Percentiles rank a stretch among this genome's conserved stretches.
Evolutionary conservation across 2,329 filamentous ascomycete genomes (phyloP).

Genomic region (Anisogramma anomala): DNA sequence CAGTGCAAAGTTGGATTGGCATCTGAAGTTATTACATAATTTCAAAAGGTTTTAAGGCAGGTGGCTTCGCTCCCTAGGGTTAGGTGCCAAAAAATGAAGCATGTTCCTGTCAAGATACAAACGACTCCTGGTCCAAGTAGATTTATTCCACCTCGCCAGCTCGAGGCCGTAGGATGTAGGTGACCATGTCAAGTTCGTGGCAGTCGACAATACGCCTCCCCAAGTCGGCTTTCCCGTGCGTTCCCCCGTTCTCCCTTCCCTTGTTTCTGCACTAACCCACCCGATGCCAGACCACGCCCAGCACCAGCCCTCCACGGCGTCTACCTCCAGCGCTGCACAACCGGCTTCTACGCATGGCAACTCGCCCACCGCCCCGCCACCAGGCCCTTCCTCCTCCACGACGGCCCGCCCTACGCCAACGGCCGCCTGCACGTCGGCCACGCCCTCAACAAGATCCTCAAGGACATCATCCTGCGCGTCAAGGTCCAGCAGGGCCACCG

Average conservation of each 20-base stretch:
- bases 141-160: background rate
- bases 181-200: slow-evolving; percentile 48
- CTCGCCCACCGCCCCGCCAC: slow-evolving; percentile 39
- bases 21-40: too few relatives aligned
- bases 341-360: slow-evolving; percentile 88
- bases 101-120: too few relatives aligned
- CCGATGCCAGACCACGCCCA: slow-evolving; percentile 36
- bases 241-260: slow-evolving; percentile 8
- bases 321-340: slow-evolving; percentile 67
- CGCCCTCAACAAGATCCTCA: slow-evolving; percentile 91
- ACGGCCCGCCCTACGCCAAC: slow-evolving; percentile 96
- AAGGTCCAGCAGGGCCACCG: slow-evolving; percentile 64
- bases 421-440: slow-evolving; percentile 85
- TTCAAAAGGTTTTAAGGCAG: too few relatives aligned
- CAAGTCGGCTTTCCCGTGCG: slow-evolving; percentile 61
- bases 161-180: slow-evolving; percentile 6
- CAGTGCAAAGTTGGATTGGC: too few relatives aligned
- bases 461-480: slow-evolving; percentile 80
- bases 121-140: too few relatives aligned
- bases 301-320: slow-evolving; percentile 35
- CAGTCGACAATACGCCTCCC: slow-evolving; percentile 65
- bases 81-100: too few relatives aligned
- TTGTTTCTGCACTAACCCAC: background rate
- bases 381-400: slow-evolving; percentile 69
- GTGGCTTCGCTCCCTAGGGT: too few relatives aligned